A percentile compares a stretch with the other conserved stretches of the same genome.
phyloP scores from a whole-genome alignment of 1,139 yeast species.

The Saccharomyces pastorianus region DNA sequence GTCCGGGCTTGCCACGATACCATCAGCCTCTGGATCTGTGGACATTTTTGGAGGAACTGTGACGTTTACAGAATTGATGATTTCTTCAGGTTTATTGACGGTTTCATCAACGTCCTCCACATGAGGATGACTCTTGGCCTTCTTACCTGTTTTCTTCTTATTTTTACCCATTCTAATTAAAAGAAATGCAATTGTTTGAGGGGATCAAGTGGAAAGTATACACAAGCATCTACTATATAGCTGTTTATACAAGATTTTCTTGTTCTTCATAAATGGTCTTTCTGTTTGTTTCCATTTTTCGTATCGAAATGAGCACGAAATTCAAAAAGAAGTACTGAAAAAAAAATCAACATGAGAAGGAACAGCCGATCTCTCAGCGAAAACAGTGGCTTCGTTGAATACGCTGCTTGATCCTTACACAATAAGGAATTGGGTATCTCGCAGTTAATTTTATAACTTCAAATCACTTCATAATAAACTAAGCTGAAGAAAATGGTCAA shows the following conservation, averaged over 20 bases:
- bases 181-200: not conserved
- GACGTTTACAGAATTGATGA: not conserved
- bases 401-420: not conserved
- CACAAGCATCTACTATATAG: not conserved
- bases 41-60: not conserved
- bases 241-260: not conserved
- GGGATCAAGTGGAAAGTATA: not conserved
- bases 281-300: not conserved
- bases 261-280: not conserved
- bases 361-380: not conserved
- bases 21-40: not conserved
- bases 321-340: not conserved
- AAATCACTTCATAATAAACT: not conserved
- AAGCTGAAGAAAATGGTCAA: slow-evolving; percentile 33
- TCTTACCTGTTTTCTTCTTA: slow-evolving; percentile 25
- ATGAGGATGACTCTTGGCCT: slow-evolving; percentile 5
- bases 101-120: not conserved
- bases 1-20: not conserved
- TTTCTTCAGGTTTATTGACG: not conserved
- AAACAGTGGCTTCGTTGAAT: not conserved
- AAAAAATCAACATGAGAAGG: not conserved
- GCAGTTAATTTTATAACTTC: not conserved
- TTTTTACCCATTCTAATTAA: slow-evolving; percentile 23
- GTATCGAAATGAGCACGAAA: not conserved
- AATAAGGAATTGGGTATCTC: not conserved